Base-by-base conservation (phyloP, 768 basidiomycete species). In the Auriscalpium microsporum region DNA sequence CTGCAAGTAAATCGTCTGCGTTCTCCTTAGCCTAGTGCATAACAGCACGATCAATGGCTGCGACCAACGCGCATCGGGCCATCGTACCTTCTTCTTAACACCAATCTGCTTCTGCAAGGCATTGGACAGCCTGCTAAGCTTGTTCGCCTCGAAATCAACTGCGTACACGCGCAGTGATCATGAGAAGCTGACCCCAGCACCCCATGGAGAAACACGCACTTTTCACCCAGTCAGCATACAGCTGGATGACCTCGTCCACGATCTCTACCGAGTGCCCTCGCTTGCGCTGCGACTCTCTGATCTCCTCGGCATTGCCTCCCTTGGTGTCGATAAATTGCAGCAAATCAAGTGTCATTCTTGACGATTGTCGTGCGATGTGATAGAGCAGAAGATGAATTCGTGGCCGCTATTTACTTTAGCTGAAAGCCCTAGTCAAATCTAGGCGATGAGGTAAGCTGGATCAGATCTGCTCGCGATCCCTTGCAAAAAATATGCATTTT, bases 221-320 rank as follows among this genome's bases (percentile, higher is more conserved):
- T 71, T 92, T 90, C 52, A 92, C 91, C 93, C 94, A 97, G 62
- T 93, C 89, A 10, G 79, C 71, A 65, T 97, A 96, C 83, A 94
- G 84, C 65, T 82, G 81, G 56, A 98, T 84, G 56, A 97, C 81
- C 69, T 98, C 92, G 70, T 97, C 94, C 14, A 98, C 94, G 62
- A 96, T 69, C 69, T 94, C 94, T 51, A 90, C 90, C 17, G 88
- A 79, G 54, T 92, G 85, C 10, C 89, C 90, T 48, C 96, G 82
- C 72, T 91, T 94, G 64, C 84, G 77, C 74, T 99, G 95, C 4
- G 94, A 97, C 64, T 92, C 92, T 55, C 87, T 76, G 58, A 98
- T 94, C 66, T 84, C 81, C 61, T 88, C 84, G 14, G 94, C 83
- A 73, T 96, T 90, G 37, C 96, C 96, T 23, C 94, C 96, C 68